These are phyloP conservation scores for Galerina sulciceps DNA, from an alignment of 768 basidiomycete genomes.

Conservation along the genomic window DNA sequence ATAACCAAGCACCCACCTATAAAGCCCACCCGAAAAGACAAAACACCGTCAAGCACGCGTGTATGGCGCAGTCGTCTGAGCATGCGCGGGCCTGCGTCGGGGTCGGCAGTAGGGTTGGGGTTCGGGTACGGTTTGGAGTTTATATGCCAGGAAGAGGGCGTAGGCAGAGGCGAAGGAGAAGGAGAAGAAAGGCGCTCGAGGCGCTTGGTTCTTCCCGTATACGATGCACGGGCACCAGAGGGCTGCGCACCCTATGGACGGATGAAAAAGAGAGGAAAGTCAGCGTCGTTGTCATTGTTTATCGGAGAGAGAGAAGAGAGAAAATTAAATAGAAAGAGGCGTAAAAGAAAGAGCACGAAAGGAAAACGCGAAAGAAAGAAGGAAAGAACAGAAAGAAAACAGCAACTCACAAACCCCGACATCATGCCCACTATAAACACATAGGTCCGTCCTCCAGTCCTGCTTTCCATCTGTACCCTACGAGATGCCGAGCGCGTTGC, in stretches of 20 bases:
- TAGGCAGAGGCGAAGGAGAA: no score
- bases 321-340: no score
- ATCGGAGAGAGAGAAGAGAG: no score
- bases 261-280: no score
- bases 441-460: conserved; percentile 23
- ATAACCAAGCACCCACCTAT: conserved; percentile 8
- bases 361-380: not conserved
- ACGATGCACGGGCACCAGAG: conserved; percentile 20
- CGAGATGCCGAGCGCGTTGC: conserved; percentile 16
- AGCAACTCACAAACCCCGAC: conserved; percentile 19
- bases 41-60: conserved; percentile 19
- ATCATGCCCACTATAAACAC: conserved; percentile 19
- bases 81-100: conserved; percentile 7
- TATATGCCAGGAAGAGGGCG: no score
- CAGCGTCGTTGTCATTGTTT: no score
- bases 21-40: conserved; percentile 25
- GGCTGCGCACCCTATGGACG: no score
- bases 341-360: no score
- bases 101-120: not conserved
- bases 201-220: conserved; percentile 21
- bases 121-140: not conserved
- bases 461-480: conserved; percentile 15
- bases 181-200: conserved; percentile 12
- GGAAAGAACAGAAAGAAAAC: no score
- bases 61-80: conserved; percentile 14